These are phyloP conservation scores for Zopfia rhizophila DNA, from an alignment of 2,329 filamentous ascomycete species.

Conservation along the genomic window DNA sequence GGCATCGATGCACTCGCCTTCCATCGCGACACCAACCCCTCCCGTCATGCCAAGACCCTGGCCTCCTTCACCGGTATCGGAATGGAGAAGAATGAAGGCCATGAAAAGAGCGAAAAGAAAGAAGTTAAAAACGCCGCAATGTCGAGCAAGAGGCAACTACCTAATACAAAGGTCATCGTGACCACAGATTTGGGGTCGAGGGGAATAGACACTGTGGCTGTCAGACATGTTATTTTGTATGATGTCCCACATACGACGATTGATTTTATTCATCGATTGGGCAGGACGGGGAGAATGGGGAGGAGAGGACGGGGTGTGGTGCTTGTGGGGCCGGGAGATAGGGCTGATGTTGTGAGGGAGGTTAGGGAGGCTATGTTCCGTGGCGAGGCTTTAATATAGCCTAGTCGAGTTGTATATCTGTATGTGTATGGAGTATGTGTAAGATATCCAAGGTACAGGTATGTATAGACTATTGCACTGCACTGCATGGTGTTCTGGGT, in stretches of 20 bases:
- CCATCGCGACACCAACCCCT: slow-evolving; percentile 83
- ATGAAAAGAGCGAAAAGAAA: slow-evolving; percentile 17
- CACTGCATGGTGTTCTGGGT: slow-evolving; percentile 12
- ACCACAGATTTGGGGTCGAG: slow-evolving; percentile 92
- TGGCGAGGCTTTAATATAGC: slow-evolving; percentile 60
- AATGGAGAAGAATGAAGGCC: slow-evolving; percentile 24
- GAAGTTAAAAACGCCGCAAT: slow-evolving; percentile 3
- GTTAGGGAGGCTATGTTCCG: slow-evolving; percentile 78
- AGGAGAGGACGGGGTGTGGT: slow-evolving; percentile 89
- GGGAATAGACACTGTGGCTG: slow-evolving; percentile 92
- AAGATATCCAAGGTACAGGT: slow-evolving; percentile 10
- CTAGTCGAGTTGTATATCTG: slow-evolving; percentile 2
- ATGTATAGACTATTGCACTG: slow-evolving; percentile 1
- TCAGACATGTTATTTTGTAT: slow-evolving; percentile 91
- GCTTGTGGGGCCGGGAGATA: slow-evolving; percentile 86
- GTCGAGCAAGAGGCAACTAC: slow-evolving; percentile 60
- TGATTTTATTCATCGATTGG: slow-evolving; percentile 96
- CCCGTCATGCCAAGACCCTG: slow-evolving; percentile 80
- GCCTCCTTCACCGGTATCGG: slow-evolving; percentile 68
- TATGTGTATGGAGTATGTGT: slow-evolving; percentile 15
- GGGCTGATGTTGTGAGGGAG: slow-evolving; percentile 89
- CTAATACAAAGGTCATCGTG: slow-evolving; percentile 89
- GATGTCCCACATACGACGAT: slow-evolving; percentile 98
- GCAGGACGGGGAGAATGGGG: slow-evolving; percentile 91
- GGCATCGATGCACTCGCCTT: slow-evolving; percentile 89